Conservation (phyloP, 441 rosid genomes). For the Adansonia madagascariensis region DNA sequence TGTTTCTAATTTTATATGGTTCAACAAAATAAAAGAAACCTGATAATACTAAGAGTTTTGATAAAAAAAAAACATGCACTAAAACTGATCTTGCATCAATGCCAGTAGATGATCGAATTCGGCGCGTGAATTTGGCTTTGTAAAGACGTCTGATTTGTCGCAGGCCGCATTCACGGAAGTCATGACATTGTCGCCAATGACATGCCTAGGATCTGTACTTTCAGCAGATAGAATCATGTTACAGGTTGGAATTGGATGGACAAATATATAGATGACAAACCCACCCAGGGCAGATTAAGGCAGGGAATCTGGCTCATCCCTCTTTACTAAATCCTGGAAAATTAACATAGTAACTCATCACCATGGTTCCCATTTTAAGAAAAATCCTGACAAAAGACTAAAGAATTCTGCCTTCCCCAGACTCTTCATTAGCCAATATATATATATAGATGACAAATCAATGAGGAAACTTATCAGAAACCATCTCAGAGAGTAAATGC, state of each 20-base stretch:
- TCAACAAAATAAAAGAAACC: too few relatives aligned
- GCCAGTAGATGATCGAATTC: background rate
- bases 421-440: too few relatives aligned
- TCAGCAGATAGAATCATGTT: background rate
- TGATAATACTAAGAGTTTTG: background rate
- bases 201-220: background rate
- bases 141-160: background rate
- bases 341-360: too few relatives aligned
- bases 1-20: too few relatives aligned
- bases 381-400: too few relatives aligned
- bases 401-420: too few relatives aligned
- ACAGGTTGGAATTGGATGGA: background rate
- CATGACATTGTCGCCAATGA: too few relatives aligned
- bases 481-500: background rate
- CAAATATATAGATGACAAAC: background rate
- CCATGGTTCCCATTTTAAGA: too few relatives aligned
- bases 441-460: background rate
- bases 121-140: background rate
- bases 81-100: background rate
- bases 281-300: too few relatives aligned
- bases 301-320: too few relatives aligned
- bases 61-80: background rate
- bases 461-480: background rate
- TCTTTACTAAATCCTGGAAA: too few relatives aligned
- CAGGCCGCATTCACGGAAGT: background rate